Base-by-base conservation (phyloP, 139 green algal genomes). In the Chlamydomonas schloesseri region DNA sequence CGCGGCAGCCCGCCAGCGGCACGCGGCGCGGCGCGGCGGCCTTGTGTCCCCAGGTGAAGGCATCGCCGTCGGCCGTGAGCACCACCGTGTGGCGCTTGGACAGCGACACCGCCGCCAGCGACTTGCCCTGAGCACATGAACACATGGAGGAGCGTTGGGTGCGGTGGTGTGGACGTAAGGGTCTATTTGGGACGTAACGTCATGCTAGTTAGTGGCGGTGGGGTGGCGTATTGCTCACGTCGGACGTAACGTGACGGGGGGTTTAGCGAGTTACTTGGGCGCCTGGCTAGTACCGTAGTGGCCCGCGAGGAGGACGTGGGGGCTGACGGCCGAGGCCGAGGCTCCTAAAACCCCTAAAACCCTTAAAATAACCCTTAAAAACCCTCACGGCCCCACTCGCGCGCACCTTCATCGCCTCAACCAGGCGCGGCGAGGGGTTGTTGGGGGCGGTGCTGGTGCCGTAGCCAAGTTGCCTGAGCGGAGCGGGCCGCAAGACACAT, bases 31-130 rank as follows among this genome's bases (percentile, higher is more conserved):
- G 93, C 18, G 91, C 95, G 47, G 98, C 96, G 0, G 90, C 71
- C 29, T 90, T 84, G 82, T 98, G 95, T 17, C 97, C 97, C 96
- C 96, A 99, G 0, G 93, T 94, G 73, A 84, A 97, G 17, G 97
- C 90, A 53, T 98, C 97, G 0, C 97, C 97, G 10, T 93, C 90
- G 0, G 89, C 80, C 0, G 92, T 97, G 58, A 98, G 88, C 58
- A 91, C 95, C 34, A 98, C 83, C 1, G 94, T 98, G 91, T 99
- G 97, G 9, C 94, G 92, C 92, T 99, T 99, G 55, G 97, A 95
- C 17, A 94, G 92, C 10, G 95, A 93, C 24, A 97, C 90, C 0
- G 86, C 89, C 26, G 91, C 64, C 78, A 99, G 81, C 28, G 33
- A 15, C 65, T 91, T 92, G 47, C 94, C 95, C 83, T 95, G 88